A percentile compares a stretch with the other conserved stretches of the same genome.
Evolutionary conservation across 2,329 filamentous ascomycete genomes (phyloP).

Genomic region (Purpureocillium lavendulum): DNA sequence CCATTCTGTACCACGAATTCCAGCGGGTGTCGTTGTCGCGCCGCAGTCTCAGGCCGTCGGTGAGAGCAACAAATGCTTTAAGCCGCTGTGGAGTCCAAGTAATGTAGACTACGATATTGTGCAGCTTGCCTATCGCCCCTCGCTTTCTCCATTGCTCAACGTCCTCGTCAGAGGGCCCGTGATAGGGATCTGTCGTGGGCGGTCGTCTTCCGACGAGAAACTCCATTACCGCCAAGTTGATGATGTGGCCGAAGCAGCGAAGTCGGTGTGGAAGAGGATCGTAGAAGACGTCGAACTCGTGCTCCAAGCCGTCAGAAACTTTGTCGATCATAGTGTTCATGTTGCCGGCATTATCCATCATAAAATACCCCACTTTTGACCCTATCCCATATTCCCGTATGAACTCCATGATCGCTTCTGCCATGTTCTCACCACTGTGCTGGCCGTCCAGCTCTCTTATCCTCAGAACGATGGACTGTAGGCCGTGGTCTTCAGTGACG

Average conservation of each 20-base stretch:
- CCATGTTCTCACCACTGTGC: slow-evolving; percentile 5
- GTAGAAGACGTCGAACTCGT: slow-evolving; percentile 4
- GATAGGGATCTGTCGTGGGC: neutral
- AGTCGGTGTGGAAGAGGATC: slow-evolving; percentile 3
- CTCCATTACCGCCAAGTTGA: slow-evolving; percentile 1
- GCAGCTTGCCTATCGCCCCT: slow-evolving; percentile 1
- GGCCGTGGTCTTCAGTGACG: slow-evolving; percentile 3
- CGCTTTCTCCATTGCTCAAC: slow-evolving; percentile 1
- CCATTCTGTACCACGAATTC: slow-evolving; percentile 1
- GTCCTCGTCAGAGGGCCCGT: slow-evolving; percentile 1
- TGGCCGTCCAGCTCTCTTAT: slow-evolving; percentile 5
- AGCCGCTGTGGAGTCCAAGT: neutral
- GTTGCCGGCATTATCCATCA: slow-evolving; percentile 6
- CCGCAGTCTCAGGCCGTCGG: neutral
- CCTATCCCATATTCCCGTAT: slow-evolving; percentile 3
- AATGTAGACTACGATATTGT: slow-evolving; percentile 2
- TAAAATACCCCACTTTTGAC: slow-evolving; percentile 2
- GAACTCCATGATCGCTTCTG: slow-evolving; percentile 3
- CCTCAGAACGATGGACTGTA: slow-evolving; percentile 2
- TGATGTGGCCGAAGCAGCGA: slow-evolving; percentile 3
- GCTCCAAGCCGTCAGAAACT: slow-evolving; percentile 2
- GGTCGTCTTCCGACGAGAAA: slow-evolving; percentile 4
- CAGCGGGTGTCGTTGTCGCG: slow-evolving; percentile 1
- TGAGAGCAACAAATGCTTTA: neutral
- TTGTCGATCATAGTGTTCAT: slow-evolving; percentile 4